Evolutionary conservation across 495 filamentous ascomycete species (phyloP), one percentile per base, ranked within the genome.

Genomic region (Echria macrotheca): DNA sequence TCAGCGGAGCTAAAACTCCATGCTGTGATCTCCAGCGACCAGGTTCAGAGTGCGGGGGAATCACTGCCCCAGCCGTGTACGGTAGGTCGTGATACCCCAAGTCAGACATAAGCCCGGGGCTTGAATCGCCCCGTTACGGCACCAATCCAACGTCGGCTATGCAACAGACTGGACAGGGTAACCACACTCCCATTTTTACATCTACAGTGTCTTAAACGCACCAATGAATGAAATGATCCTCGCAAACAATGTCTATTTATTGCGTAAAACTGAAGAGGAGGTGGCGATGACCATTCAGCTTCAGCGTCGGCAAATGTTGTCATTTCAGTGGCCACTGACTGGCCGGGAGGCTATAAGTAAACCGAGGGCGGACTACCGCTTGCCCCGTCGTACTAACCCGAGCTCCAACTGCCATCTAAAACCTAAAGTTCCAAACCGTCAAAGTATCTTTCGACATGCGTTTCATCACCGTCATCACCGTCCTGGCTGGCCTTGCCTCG

Each of bases 401-500:
- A 7, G 5, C 9, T 43, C 35, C 15, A 37, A 14, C 35, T 37
- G 35, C 35, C 35, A 14, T 17, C 35, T 37, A 37, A 6, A 37
- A 37, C 7, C 8, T 8, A 17, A 37, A n/a, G n/a, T n/a, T n/a
- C 35, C 15, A 6, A 14, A 37, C 35, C 7, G 35, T 37, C 35
- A 37, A 37, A 37, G 15, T 7, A 35, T 12, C 22, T 17, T 24
- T 25, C 40, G 18, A 43, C 9, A 43, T 43, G 40, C 40, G 40
- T 43, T 25, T 43, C 40, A 24, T 43, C 40, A 24, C 40, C 23
- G 19, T 43, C 40, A 10, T 43, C 19, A n/a, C 40, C 18, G 5
- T 39, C 36, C 36, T 39, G 2, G 36, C 36, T 25, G 26, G 40
- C 40, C 40, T 43, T 4, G 40, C 23, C 40, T 43, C 40, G 40